Conservation (phyloP, 1,284 basidiomycete genomes). For the Anthracocystis walkeri region DNA sequence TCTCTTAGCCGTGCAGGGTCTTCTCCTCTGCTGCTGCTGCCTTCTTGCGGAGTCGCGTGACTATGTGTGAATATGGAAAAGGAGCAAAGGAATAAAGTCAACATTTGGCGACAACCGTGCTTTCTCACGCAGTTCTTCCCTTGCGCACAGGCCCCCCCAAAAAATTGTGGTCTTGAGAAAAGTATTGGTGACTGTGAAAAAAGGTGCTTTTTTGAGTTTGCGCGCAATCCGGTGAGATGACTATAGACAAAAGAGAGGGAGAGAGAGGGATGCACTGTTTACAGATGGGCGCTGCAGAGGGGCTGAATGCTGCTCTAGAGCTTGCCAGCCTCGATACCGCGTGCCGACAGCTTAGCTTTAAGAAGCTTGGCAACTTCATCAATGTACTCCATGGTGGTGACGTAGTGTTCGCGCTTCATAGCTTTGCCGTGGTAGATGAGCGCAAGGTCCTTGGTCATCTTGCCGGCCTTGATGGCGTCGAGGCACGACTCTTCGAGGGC, state of each 20-base stretch:
- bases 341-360: slow-evolving; percentile 47
- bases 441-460: slow-evolving; percentile 94
- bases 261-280: neutral
- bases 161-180: too few relatives aligned
- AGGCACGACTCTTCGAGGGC: slow-evolving; percentile 89
- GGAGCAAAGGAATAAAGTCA: too few relatives aligned
- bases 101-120: too few relatives aligned
- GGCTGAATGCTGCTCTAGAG: slow-evolving; percentile 33
- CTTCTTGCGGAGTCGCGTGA: too few relatives aligned
- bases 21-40: too few relatives aligned
- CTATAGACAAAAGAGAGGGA: slow-evolving; percentile 2
- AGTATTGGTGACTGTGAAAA: too few relatives aligned
- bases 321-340: slow-evolving; percentile 62
- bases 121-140: too few relatives aligned
- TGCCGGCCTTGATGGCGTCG: slow-evolving; percentile 89
- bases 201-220: too few relatives aligned
- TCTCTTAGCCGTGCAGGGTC: too few relatives aligned
- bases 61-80: too few relatives aligned
- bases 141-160: too few relatives aligned
- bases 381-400: slow-evolving; percentile 66
- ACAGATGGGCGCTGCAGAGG: neutral
- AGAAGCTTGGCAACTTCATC: slow-evolving; percentile 63
- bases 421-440: slow-evolving; percentile 91
- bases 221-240: too few relatives aligned
- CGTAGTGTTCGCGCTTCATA: slow-evolving; percentile 68